Evolutionary conservation across 1,284 basidiomycete genomes (phyloP), one percentile per base, ranked within the genome.

Genomic region (Rhizoctonia solani): DNA sequence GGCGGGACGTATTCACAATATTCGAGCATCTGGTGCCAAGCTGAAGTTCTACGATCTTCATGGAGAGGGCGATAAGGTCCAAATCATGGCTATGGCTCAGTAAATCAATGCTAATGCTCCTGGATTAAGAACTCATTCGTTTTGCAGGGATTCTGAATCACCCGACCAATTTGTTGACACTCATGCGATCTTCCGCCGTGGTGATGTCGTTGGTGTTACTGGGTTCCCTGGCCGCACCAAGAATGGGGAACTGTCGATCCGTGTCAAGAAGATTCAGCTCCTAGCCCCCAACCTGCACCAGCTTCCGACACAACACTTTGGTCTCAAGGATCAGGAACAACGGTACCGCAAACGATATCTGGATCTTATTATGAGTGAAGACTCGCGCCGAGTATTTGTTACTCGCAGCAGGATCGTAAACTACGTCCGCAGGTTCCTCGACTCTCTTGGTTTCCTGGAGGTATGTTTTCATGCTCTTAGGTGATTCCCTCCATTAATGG

Each of bases 321-420:
- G 95, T 53, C 82, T 98, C 73, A 94, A 94, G 82, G 96, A 99
- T 80, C 90, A 94, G 77, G 96, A 99, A 80, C 94, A 92, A 59
- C 89, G 96, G 67, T 98, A 98, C 84, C 87, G 97, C 80, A 99
- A 98, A 89, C 90, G 96, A 68, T 98, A 99, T 83, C 88, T 99
- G 70, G 96, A 99, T 79, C 86, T 99, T 72, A 98, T 99, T 80
- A 85, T 99, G 79, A 97, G 93, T 79, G 88, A 92, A 61, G 85
- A 88, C 73, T 95, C 95, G 16, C 89, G 97, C 72, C 87, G 90
- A 72, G 88, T 96, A 72, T 99, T 99, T 79, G 82, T 97, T 79
- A 92, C 92, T 61, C 89, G 96, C 70, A 87, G 87, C 77, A 87
- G 85, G 75, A 89, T 96, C 74, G 84, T 97, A 79, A 94, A 93